These are phyloP conservation scores for Porphyrellus sp. DNA, from an alignment of 1,284 basidiomycete genomes.

Conservation along the genomic window DNA sequence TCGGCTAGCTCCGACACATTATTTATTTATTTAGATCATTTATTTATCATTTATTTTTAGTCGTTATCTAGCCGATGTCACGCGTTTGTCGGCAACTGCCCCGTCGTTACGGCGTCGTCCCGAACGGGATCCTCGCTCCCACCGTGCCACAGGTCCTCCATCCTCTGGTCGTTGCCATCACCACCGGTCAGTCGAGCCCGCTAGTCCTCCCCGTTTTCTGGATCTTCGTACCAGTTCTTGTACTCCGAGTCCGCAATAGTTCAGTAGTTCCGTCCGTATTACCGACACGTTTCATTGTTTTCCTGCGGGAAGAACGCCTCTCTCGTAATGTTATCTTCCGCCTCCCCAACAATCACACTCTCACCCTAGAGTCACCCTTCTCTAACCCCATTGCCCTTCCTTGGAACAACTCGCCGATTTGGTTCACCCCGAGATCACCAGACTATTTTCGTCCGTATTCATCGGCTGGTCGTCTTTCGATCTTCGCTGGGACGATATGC, in stretches of 20 bases:
- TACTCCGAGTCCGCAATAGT: background rate
- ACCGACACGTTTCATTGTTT: background rate
- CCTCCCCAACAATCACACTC: conserved; percentile 5
- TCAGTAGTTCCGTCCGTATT: conserved; percentile 22
- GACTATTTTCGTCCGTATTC: conserved; percentile 7
- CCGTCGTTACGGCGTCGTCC: conserved; percentile 20
- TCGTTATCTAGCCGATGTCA: conserved; percentile 35
- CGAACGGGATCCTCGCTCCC: conserved; percentile 11
- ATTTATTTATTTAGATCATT: conserved; percentile 5
- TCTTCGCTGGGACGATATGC: background rate
- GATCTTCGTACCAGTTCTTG: background rate
- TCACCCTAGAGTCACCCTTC: conserved; percentile 19
- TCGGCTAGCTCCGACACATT: conserved; percentile 31
- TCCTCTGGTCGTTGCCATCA: background rate
- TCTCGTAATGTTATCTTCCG: conserved; percentile 12
- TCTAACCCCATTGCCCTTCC: conserved; percentile 9
- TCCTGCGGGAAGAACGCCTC: background rate
- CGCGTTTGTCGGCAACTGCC: conserved; percentile 9
- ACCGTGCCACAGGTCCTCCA: conserved; percentile 7
- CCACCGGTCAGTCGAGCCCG: conserved; percentile 9
- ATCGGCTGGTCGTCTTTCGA: conserved; percentile 8
- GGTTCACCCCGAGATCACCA: conserved; percentile 16
- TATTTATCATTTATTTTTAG: conserved; percentile 6
- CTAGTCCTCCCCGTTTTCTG: background rate
- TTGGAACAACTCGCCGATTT: conserved; percentile 16